These are phyloP conservation scores for Salix suchowensis DNA, from an alignment of 345 rosid genomes.

Conservation along the genomic window DNA sequence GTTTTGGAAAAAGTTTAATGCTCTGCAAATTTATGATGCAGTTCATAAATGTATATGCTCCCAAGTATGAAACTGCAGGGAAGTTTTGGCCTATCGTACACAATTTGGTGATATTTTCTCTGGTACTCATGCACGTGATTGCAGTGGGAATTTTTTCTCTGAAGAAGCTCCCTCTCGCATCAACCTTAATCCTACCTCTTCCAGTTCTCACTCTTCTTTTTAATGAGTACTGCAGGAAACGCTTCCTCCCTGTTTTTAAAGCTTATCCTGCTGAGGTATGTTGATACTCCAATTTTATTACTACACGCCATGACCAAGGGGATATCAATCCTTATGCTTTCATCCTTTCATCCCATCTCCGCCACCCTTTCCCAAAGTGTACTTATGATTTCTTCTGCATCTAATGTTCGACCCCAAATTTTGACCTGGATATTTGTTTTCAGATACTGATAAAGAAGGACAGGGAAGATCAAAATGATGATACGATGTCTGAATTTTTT, in stretches of 20 bases:
- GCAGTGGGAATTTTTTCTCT: conserved; percentile 75
- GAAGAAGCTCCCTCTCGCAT: conserved; percentile 73
- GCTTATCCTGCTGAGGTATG: conserved; percentile 85
- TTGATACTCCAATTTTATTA: not conserved
- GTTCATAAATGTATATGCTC: conserved; percentile 81
- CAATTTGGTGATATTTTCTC: conserved; percentile 81
- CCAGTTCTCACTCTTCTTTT: conserved; percentile 80
- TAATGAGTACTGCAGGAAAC: conserved; percentile 92
- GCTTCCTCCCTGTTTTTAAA: conserved; percentile 75
- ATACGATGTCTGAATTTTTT: conserved; percentile 57
- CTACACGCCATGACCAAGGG: not conserved
- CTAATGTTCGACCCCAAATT: not conserved
- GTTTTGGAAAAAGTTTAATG: conserved; percentile 8
- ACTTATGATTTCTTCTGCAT: not conserved
- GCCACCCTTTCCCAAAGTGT: not conserved
- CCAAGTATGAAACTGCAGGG: conserved; percentile 85
- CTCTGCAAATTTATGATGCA: conserved; percentile 34
- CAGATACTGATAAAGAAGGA: conserved; percentile 80
- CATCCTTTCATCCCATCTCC: not conserved
- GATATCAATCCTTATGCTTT: not conserved
- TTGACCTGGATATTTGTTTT: conserved; percentile 7
- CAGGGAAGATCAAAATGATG: conserved; percentile 51
- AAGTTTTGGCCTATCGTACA: conserved; percentile 96
- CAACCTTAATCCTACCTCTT: conserved; percentile 68
- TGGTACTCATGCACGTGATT: conserved; percentile 85